These are phyloP conservation scores for Parastagonospora avenae DNA, from an alignment of 2,329 filamentous ascomycete species.

Conservation along the genomic window DNA sequence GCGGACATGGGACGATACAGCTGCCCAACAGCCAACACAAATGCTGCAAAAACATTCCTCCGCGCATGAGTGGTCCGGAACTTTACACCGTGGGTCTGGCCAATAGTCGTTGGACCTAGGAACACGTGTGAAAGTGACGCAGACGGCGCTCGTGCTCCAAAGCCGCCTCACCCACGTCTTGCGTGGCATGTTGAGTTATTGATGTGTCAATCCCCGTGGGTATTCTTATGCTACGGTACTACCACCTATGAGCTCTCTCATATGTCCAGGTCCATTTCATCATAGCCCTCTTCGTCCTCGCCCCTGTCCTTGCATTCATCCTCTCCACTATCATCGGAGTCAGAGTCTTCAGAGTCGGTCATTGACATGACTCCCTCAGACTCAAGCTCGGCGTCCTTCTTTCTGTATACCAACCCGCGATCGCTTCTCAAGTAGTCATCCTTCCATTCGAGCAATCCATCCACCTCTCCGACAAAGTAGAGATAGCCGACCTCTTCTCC, in stretches of 20 bases:
- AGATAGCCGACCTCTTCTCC: slow-evolving; percentile 34
- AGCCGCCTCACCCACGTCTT: background rate
- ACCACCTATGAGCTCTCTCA: background rate
- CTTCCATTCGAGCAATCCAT: slow-evolving; percentile 16
- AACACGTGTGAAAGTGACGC: background rate
- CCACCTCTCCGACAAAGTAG: slow-evolving; percentile 27
- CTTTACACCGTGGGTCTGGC: too few relatives aligned
- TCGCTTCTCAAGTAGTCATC: slow-evolving; percentile 24
- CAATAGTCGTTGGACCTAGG: too few relatives aligned
- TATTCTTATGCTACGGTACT: background rate
- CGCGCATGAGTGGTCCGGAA: too few relatives aligned
- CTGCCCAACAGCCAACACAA: background rate
- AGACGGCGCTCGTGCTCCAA: background rate
- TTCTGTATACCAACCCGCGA: slow-evolving; percentile 18
- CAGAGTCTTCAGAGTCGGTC: background rate
- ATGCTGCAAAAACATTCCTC: background rate
- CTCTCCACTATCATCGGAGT: slow-evolving; percentile 1
- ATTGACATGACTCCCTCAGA: background rate
- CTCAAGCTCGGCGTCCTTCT: background rate
- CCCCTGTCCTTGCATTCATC: slow-evolving; percentile 4
- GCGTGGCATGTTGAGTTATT: background rate
- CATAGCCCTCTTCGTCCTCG: slow-evolving; percentile 4
- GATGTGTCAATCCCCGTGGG: background rate
- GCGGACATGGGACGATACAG: background rate
- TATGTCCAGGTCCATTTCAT: slow-evolving; percentile 12